Conservation (phyloP, 176 grass and related monocot species). For the Ampelocalamus luodianensis region DNA sequence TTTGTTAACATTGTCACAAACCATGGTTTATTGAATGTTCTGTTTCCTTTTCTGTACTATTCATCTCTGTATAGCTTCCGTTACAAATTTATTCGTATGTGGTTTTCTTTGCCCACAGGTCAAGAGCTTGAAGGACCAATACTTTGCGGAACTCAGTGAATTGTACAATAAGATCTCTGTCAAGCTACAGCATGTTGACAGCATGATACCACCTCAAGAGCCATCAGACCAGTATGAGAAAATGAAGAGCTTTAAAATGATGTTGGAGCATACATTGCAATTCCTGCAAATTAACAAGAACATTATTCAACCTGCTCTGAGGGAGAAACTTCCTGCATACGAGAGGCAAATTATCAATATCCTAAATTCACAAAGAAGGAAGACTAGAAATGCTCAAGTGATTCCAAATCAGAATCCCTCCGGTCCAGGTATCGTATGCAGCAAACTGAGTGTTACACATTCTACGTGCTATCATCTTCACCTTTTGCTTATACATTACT, state of each 20-base stretch:
- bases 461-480: background rate
- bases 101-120: constrained; percentile 54
- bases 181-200: constrained; percentile 77
- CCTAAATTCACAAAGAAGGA: constrained; percentile 64
- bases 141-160: constrained; percentile 67
- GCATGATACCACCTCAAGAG: constrained; percentile 43
- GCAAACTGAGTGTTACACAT: background rate
- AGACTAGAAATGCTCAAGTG: constrained; percentile 57
- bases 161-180: constrained; percentile 64
- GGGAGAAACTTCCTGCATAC: constrained; percentile 56
- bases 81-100: constrained; percentile 7
- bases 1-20: background rate
- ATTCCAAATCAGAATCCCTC: constrained; percentile 59
- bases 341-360: constrained; percentile 73
- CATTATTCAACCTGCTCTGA: constrained; percentile 53
- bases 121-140: constrained; percentile 74
- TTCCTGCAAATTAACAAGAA: constrained; percentile 59
- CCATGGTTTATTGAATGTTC: background rate
- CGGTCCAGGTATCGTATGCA: constrained; percentile 52
- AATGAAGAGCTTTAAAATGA: constrained; percentile 62
- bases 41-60: constrained; percentile 3
- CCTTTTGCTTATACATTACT: background rate
- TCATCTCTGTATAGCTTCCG: background rate
- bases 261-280: constrained; percentile 61
- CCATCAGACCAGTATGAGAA: constrained; percentile 65